These are phyloP conservation scores for Pythium periplocum DNA, from an alignment of 352 stramenopile species.

Conservation along the genomic window DNA sequence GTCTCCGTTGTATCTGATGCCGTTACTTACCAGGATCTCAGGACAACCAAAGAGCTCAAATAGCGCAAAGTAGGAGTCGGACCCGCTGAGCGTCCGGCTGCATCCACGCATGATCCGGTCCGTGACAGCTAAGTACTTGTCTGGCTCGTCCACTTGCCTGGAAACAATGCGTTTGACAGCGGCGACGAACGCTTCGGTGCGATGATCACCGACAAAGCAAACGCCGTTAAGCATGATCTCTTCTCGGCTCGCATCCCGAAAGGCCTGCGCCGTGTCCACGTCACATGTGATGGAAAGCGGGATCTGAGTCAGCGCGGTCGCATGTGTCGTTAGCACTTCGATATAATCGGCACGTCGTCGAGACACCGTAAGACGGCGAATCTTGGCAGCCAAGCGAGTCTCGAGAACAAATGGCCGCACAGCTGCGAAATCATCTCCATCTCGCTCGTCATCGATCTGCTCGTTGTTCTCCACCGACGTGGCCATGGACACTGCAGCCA, in stretches of 20 bases:
- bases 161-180: constrained; percentile 70
- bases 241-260: constrained; percentile 61
- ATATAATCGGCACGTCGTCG: constrained; percentile 49
- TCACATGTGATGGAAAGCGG: constrained; percentile 53
- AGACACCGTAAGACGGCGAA: constrained; percentile 34
- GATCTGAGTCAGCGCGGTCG: constrained; percentile 30
- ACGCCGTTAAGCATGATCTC: constrained; percentile 72
- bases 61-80: constrained; percentile 73
- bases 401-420: constrained; percentile 26
- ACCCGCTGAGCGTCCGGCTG: constrained; percentile 68
- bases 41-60: constrained; percentile 56
- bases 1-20: too few relatives aligned
- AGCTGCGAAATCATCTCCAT: not conserved
- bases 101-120: constrained; percentile 68
- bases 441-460: not conserved
- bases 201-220: constrained; percentile 66
- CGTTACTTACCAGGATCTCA: constrained; percentile 39
- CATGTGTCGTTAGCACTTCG: constrained; percentile 30
- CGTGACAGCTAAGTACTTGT: constrained; percentile 37
- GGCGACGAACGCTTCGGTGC: constrained; percentile 66
- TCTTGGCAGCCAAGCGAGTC: constrained; percentile 25
- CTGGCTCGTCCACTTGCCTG: constrained; percentile 34
- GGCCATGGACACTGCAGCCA: not conserved
- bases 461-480: not conserved
- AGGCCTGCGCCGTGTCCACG: constrained; percentile 64